Conservation (phyloP, 78 protist genomes). For the Andalucia godoyi region DNA sequence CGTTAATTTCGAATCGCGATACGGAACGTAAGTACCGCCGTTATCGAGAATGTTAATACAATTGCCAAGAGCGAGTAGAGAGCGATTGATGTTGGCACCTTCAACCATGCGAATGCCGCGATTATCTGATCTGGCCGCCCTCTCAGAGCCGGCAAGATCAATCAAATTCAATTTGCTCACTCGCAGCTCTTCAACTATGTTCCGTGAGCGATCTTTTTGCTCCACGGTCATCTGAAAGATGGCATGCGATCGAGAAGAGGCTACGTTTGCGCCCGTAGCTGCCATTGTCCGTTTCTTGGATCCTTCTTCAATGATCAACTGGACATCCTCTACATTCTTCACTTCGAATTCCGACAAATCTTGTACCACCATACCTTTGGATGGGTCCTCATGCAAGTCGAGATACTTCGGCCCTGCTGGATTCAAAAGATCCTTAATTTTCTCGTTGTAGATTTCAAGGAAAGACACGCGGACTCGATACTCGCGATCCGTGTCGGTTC, state of each 20-base stretch:
- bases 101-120: slow-evolving; percentile 41
- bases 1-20: slow-evolving; percentile 60
- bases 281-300: slow-evolving; percentile 4
- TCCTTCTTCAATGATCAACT: not conserved
- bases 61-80: slow-evolving; percentile 77
- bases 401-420: not conserved
- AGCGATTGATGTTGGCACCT: slow-evolving; percentile 76
- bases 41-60: slow-evolving; percentile 58
- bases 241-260: slow-evolving; percentile 62
- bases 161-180: slow-evolving; percentile 50
- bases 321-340: not conserved
- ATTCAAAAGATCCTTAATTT: slow-evolving; percentile 13
- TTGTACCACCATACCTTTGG: not conserved
- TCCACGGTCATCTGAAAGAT: slow-evolving; percentile 22
- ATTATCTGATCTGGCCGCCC: slow-evolving; percentile 34
- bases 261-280: slow-evolving; percentile 37
- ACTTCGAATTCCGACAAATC: not conserved
- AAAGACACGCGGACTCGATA: not conserved
- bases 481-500: no score
- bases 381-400: slow-evolving; percentile 18
- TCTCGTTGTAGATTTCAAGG: slow-evolving; percentile 17
- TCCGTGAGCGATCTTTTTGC: not conserved
- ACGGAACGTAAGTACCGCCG: slow-evolving; percentile 39
- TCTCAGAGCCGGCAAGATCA: slow-evolving; percentile 88
- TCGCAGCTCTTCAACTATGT: not conserved